Evolutionary conservation across 139 green algal genomes (phyloP).

Genomic region (Chlamydomonas incerta): DNA sequence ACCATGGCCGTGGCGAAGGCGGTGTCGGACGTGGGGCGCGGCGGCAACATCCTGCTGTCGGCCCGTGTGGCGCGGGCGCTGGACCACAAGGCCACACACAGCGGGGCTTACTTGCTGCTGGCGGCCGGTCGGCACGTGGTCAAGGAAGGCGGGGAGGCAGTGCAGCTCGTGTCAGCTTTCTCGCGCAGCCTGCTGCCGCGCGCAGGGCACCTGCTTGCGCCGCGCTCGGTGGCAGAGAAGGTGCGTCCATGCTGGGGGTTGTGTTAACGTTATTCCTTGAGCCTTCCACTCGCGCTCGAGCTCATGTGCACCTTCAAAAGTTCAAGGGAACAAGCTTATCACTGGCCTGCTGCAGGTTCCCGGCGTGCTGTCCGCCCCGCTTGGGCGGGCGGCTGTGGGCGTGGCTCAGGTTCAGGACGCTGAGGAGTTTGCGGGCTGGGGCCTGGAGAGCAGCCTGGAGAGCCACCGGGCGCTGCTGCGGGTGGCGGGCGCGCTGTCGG

Average conservation of each 20-base stretch:
- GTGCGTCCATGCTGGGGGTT: not conserved
- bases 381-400: not conserved
- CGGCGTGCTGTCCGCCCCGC: not conserved
- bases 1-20: conserved; percentile 26
- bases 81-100: not conserved
- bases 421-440: not conserved
- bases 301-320: too few relatives aligned
- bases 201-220: not conserved
- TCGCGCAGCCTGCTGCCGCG: not conserved
- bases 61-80: not conserved
- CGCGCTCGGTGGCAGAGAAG: not conserved
- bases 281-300: not conserved
- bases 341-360: not conserved
- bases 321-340: too few relatives aligned
- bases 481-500: not conserved
- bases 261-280: not conserved
- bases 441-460: not conserved
- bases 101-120: not conserved
- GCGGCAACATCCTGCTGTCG: conserved; percentile 33
- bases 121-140: not conserved
- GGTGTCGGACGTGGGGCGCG: conserved; percentile 24
- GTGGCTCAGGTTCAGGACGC: not conserved
- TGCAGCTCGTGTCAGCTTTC: not conserved
- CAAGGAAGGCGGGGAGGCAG: not conserved
- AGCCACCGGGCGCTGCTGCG: not conserved